These are phyloP conservation scores for Aschersonia sp. DNA, from an alignment of 2,329 filamentous ascomycete genomes.

Conservation along the genomic window DNA sequence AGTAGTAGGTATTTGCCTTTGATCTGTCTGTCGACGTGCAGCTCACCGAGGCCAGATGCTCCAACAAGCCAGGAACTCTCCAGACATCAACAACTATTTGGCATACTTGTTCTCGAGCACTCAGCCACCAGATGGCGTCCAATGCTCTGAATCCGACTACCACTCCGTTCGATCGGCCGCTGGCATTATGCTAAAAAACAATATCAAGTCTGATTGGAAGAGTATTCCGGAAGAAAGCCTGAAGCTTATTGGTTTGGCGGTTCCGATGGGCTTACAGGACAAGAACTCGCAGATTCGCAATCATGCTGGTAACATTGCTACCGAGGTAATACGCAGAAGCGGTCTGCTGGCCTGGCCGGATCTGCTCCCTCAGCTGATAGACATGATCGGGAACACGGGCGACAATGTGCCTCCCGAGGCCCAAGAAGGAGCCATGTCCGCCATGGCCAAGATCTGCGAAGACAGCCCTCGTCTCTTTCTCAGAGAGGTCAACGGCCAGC, in stretches of 20 bases:
- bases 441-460: conserved; percentile 89
- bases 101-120: conserved; percentile 73
- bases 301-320: conserved; percentile 85
- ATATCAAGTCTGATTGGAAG: conserved; percentile 63
- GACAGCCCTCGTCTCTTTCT: conserved; percentile 82
- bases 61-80: conserved; percentile 69
- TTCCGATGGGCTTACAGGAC: conserved; percentile 71
- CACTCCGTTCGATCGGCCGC: conserved; percentile 72
- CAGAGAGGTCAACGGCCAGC: conserved; percentile 74
- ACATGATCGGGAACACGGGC: conserved; percentile 58
- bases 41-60: conserved; percentile 55
- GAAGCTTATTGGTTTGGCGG: conserved; percentile 62
- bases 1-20: conserved; percentile 39
- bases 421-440: conserved; percentile 88
- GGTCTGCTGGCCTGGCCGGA: conserved; percentile 87
- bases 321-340: conserved; percentile 73
- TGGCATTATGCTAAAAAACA: conserved; percentile 92
- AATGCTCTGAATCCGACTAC: conserved; percentile 46
- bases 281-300: conserved; percentile 68
- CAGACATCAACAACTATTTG: conserved; percentile 95
- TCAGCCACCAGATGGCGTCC: conserved; percentile 44
- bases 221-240: conserved; percentile 60
- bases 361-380: conserved; percentile 68
- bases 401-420: conserved; percentile 54
- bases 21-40: too few species aligned